Evolutionary conservation across 208 protist genomes (phyloP).

Genomic region (Strigomonas culicis): DNA sequence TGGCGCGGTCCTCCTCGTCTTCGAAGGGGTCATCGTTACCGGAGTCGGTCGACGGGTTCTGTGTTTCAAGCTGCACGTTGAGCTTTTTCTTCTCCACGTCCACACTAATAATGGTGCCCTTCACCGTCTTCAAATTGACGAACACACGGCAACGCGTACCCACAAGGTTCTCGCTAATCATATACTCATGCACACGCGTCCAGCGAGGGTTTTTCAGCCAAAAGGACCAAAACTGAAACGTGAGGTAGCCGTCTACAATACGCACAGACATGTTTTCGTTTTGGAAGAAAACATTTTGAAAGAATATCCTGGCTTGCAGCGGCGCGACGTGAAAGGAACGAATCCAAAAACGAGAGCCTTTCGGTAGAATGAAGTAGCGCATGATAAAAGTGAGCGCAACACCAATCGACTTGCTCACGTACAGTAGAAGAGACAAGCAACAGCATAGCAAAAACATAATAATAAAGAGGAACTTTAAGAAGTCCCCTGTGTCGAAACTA

Average conservation of each 20-base stretch:
- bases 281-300: conserved; percentile 68
- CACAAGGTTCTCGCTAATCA: conserved; percentile 63
- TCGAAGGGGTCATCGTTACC: conserved; percentile 14
- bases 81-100: conserved; percentile 48
- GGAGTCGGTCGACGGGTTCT: conserved; percentile 15
- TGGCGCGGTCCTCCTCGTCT: conserved; percentile 11
- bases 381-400: conserved; percentile 43
- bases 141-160: conserved; percentile 62
- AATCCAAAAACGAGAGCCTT: conserved; percentile 45
- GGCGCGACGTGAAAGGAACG: conserved; percentile 55
- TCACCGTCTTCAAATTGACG: conserved; percentile 43
- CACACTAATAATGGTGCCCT: conserved; percentile 69
- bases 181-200: conserved; percentile 68
- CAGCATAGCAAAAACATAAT: conserved; percentile 62
- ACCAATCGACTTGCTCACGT: conserved; percentile 42
- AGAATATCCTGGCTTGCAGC: conserved; percentile 65
- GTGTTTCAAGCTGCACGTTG: conserved; percentile 54
- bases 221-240: conserved; percentile 72
- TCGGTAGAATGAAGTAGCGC: conserved; percentile 59
- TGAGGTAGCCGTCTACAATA: conserved; percentile 81
- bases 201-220: conserved; percentile 50
- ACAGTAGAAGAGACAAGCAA: conserved; percentile 63
- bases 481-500: conserved; percentile 36
- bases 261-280: conserved; percentile 81
- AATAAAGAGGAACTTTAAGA: conserved; percentile 71